Evolutionary conservation across 306 rosid genomes (phyloP).

Genomic region (Sicyos baderoa): DNA sequence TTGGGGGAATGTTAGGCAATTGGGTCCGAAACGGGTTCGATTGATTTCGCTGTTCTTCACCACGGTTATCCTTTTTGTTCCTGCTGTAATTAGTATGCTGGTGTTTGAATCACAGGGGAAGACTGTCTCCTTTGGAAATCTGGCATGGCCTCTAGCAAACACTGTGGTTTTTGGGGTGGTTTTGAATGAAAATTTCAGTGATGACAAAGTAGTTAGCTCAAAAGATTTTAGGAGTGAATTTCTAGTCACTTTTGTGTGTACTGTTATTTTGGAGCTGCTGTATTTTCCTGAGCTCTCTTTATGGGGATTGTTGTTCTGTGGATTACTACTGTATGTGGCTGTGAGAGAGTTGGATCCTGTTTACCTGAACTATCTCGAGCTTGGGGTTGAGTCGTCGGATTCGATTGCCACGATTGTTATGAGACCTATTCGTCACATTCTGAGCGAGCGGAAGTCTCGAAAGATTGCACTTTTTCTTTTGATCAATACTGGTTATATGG

Average conservation of each 20-base stretch:
- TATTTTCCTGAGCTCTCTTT: constrained; percentile 80
- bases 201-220: constrained; percentile 37
- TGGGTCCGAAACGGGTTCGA: constrained; percentile 53
- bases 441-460: constrained; percentile 84
- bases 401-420: constrained; percentile 37
- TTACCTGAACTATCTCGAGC: constrained; percentile 27
- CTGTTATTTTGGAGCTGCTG: constrained; percentile 58
- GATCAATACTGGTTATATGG: constrained; percentile 78
- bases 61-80: constrained; percentile 61
- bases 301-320: constrained; percentile 79
- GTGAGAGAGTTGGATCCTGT: constrained; percentile 72
- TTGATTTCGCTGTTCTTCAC: constrained; percentile 62
- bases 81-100: constrained; percentile 56
- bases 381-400: constrained; percentile 44
- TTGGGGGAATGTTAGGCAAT: constrained; percentile 50
- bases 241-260: constrained; percentile 56
- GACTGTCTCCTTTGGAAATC: constrained; percentile 34
- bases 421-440: constrained; percentile 68
- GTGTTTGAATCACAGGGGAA: constrained; percentile 40
- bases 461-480: constrained; percentile 83
- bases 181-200: constrained; percentile 48
- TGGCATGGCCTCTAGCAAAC: constrained; percentile 73
- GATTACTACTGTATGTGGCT: constrained; percentile 57
- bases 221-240: constrained; percentile 65
- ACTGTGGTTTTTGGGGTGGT: constrained; percentile 81